Evolutionary conservation across 495 filamentous ascomycete species (phyloP), one percentile per base, ranked within the genome.

Genomic region (Choiromyces venosus): DNA sequence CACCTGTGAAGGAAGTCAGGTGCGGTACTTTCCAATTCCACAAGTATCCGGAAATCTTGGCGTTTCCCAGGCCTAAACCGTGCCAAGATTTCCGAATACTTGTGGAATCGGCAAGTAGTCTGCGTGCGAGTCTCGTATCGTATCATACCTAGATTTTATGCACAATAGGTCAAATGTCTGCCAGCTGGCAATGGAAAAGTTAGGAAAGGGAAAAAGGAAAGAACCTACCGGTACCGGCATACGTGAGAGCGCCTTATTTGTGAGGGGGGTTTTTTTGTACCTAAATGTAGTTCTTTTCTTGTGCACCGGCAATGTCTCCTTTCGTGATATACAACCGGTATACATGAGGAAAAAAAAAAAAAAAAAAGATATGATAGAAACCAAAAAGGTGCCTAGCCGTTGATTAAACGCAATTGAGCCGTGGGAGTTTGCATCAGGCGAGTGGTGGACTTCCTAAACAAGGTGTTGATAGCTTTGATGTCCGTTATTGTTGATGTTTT

Each of bases 341-440:
- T 33, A 61, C n/a, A 40, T 70, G 37, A 37, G 18, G 36, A 33
- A 37, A 64, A n/a, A n/a, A n/a, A n/a, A n/a, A n/a, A n/a, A n/a
- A n/a, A n/a, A n/a, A n/a, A n/a, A n/a, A n/a, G n/a, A n/a, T n/a
- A n/a, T n/a, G n/a, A n/a, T n/a, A n/a, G n/a, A n/a, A n/a, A n/a
- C n/a, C n/a, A 29, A 61, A 61, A 12, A 76, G 65, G 75, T 37
- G 68, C 65, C 69, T 72, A 77, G 73, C 73, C 74, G 74, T 76
- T 37, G 65, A 77, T 65, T 68, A 77, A 40, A 76, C 66, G 75
- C 65, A 76, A 73, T 77, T 77, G 75, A 66, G 66, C 52, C n/a
- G n/a, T 25, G 52, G 52, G 25, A 14, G n/a, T 29, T 61, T 29
- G 52, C n/a, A 61, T 29, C 9, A 29, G n/a, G 52, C 10, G 52